Conservation (phyloP, 2,329 filamentous ascomycete species). For the Stylonectria norvegica region DNA sequence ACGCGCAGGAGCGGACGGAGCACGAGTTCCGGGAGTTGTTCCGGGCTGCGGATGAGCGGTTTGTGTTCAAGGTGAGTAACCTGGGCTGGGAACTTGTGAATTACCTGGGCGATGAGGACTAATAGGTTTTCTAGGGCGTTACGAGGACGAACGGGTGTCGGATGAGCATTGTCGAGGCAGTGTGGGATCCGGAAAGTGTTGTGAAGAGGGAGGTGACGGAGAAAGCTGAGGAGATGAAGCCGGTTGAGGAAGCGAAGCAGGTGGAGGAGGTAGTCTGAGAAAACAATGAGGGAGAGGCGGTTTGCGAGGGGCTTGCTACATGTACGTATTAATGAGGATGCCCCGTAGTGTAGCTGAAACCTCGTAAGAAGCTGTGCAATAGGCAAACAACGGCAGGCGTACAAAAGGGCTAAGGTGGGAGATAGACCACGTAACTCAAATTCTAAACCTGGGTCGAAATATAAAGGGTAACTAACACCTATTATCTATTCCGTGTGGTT, state of each 20-base stretch:
- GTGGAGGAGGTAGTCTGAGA: no score
- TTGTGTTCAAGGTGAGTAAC: constrained; percentile 38
- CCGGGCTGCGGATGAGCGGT: constrained; percentile 38
- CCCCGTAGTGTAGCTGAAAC: no score
- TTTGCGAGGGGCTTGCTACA: no score
- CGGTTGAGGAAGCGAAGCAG: neutral
- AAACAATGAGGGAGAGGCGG: no score
- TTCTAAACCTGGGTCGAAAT: no score
- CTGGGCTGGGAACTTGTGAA: neutral
- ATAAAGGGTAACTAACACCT: no score
- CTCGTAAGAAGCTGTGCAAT: no score
- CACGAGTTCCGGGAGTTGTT: constrained; percentile 46
- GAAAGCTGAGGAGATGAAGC: neutral
- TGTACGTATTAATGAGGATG: no score
- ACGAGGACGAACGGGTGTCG: constrained; percentile 39
- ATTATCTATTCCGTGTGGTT: no score
- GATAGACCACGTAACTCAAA: no score
- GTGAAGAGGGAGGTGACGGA: constrained; percentile 2
- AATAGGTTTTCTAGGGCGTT: constrained; percentile 33
- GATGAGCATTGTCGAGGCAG: constrained; percentile 49
- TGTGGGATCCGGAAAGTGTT: constrained; percentile 38
- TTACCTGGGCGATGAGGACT: constrained; percentile 5
- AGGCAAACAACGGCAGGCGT: no score
- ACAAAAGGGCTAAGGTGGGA: no score
- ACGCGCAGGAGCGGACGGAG: constrained; percentile 49